Percentiles rank a stretch among this genome's conserved stretches.
phyloP scores from a whole-genome alignment of 345 rosid species.

The Populus nigra region DNA sequence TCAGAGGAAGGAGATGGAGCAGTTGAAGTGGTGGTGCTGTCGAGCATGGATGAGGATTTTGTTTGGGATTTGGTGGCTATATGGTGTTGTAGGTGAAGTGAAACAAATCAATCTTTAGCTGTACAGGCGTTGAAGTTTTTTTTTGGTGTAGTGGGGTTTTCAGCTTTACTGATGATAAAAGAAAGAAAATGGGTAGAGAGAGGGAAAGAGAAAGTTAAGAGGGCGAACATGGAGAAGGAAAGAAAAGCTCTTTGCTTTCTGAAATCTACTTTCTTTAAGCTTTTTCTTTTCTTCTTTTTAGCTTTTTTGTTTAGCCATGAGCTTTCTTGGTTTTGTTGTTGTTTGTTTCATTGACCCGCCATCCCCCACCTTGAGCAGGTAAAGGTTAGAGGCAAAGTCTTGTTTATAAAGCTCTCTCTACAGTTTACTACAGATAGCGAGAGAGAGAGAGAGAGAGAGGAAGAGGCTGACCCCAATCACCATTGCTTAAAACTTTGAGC shows the following conservation, averaged over 20 bases:
- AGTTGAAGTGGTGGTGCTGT: constrained; percentile 28
- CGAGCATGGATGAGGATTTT: constrained; percentile 34
- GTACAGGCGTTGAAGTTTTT: background rate
- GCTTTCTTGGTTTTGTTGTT: constrained; percentile 13
- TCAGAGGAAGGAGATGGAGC: constrained; percentile 55
- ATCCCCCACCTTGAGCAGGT: constrained; percentile 28
- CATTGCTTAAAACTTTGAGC: constrained; percentile 39
- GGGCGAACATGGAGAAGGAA: constrained; percentile 3
- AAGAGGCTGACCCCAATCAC: constrained; percentile 33
- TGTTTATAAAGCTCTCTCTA: background rate
- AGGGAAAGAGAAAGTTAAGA: constrained; percentile 15
- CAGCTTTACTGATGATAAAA: constrained; percentile 52
- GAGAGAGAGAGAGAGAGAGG: background rate
- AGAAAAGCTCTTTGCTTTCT: constrained; percentile 65
- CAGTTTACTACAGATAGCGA: background rate
- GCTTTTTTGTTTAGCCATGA: background rate
- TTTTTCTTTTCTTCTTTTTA: constrained; percentile 19
- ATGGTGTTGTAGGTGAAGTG: constrained; percentile 19
- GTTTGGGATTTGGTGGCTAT: constrained; percentile 6
- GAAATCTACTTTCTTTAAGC: constrained; percentile 57
- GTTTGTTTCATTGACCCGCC: constrained; percentile 39
- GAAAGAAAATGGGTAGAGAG: constrained; percentile 17
- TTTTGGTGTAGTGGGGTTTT: constrained; percentile 44
- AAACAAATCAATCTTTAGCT: constrained; percentile 1
- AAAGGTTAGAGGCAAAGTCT: constrained; percentile 1